Percentiles rank a stretch among this genome's conserved stretches.
phyloP scores from a whole-genome alignment of 768 basidiomycete genomes.

The Pleurotus eryngii region DNA sequence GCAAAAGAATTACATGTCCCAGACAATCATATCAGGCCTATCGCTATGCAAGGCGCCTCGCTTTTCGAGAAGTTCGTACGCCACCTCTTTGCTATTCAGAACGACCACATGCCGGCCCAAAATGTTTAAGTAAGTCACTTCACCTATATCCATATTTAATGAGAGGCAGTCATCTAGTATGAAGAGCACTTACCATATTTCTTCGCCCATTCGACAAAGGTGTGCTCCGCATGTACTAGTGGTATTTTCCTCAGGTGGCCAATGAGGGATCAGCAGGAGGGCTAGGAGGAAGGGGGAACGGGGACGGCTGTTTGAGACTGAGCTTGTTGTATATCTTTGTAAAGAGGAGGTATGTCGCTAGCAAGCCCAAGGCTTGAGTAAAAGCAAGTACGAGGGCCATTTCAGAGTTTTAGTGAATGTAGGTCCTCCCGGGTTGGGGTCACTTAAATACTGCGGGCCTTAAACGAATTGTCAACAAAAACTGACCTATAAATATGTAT shows the following conservation, averaged over 20 bases:
- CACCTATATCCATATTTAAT: not conserved
- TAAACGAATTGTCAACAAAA: too few species aligned
- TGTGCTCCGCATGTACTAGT: not conserved
- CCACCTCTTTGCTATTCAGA: conserved; percentile 23
- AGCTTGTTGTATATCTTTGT: not conserved
- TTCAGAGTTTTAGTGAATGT: too few species aligned
- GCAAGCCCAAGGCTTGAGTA: too few species aligned
- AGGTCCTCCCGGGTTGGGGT: too few species aligned
- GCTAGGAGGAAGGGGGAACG: not conserved
- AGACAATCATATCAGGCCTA: conserved; percentile 17
- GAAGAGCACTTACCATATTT: not conserved
- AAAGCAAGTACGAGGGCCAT: too few species aligned
- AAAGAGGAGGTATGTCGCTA: too few species aligned
- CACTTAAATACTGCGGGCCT: too few species aligned
- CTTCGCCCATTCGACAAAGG: not conserved
- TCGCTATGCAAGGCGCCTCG: conserved; percentile 26
- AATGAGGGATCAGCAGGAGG: not conserved
- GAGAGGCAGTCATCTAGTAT: too few species aligned
- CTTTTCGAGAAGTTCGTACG: conserved; percentile 29
- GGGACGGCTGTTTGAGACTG: not conserved
- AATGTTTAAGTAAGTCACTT: conserved; percentile 4
- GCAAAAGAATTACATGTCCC: conserved; percentile 6
- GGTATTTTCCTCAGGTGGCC: not conserved
- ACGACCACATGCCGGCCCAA: conserved; percentile 23
- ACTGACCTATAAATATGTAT: too few species aligned